Evolutionary conservation across 2,329 filamentous ascomycete genomes (phyloP), one percentile per base, ranked within the genome.

Genomic region (Penicillium sp.): DNA sequence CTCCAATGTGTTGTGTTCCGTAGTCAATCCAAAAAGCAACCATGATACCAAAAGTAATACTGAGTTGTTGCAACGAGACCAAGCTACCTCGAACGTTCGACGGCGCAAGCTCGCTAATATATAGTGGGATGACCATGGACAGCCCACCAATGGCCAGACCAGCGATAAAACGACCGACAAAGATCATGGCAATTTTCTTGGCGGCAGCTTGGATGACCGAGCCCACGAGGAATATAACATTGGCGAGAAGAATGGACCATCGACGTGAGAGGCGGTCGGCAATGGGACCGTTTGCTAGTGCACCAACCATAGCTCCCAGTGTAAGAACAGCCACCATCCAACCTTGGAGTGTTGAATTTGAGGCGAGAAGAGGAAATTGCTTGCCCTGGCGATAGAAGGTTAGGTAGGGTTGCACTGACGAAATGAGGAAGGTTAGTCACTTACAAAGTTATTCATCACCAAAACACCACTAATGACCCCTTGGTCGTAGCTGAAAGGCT

Each of bases 11-110:
- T 6, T 74, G 69, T 0, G 81, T 84, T 0, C 77, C 82, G 55
- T 83, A 85, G 0, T 80, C 81, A 37, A 82, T 81, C 78, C 80
- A 85, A 63, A 78, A 85, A 1, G 81, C 78, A 25, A 83, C 72
- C 3, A 83, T 77, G 23, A 63, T 55, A 78, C 81, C 79, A 21
- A 74, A 67, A 13, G 80, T 78, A 50, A 82, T 81, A 50, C 69
- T 73, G 55, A 82, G 71, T 49, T 80, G 74, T 55, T 82, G 77
- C 4, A 82, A 67, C 2, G 80, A 58, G 2, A 65, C 39, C 11
- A 65, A 51, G 7, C 55, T 62, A 8, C 62, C 74, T 48, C 74
- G 68, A 45, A 75, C 66, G 43, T 75, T 66, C 4, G 71, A 69
- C 16, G 75, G 73, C 2, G 73, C 67, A 5, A 74, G 44, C 49